Conservation (phyloP, 2,329 filamentous ascomycete species). For the Pseudogymnoascus sp. region DNA sequence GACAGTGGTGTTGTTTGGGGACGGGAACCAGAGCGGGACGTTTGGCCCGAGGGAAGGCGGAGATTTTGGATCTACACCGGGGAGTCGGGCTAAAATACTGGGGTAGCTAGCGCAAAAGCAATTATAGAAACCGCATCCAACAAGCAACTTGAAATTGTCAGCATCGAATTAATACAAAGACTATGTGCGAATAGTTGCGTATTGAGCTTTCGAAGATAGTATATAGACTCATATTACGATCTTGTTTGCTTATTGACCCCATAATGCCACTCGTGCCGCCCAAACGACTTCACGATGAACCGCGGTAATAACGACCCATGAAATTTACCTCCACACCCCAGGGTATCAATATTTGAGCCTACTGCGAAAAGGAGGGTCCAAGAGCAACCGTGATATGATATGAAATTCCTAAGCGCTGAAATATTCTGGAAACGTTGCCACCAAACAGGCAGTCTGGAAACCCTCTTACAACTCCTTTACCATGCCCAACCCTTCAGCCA, state of each 20-base stretch:
- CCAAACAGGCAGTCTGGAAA: background rate
- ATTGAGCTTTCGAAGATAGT: background rate
- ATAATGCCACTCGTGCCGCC: background rate
- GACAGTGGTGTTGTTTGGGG: slow-evolving; percentile 5
- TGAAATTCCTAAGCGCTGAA: background rate
- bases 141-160: background rate
- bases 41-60: slow-evolving; percentile 3
- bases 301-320: background rate
- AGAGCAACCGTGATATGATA: background rate
- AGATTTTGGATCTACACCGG: background rate
- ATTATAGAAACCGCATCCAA: background rate
- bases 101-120: background rate
- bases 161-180: background rate
- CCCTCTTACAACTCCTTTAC: background rate
- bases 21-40: background rate
- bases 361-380: background rate
- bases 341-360: background rate
- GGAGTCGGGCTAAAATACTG: background rate
- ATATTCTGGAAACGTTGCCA: background rate
- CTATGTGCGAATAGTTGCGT: background rate
- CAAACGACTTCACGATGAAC: too few species aligned
- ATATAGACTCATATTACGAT: background rate
- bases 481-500: background rate
- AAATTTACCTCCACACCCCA: background rate
- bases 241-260: background rate